These are phyloP conservation scores for Babesia ovata DNA, from an alignment of 169 alveolate genomes.

Conservation along the genomic window DNA sequence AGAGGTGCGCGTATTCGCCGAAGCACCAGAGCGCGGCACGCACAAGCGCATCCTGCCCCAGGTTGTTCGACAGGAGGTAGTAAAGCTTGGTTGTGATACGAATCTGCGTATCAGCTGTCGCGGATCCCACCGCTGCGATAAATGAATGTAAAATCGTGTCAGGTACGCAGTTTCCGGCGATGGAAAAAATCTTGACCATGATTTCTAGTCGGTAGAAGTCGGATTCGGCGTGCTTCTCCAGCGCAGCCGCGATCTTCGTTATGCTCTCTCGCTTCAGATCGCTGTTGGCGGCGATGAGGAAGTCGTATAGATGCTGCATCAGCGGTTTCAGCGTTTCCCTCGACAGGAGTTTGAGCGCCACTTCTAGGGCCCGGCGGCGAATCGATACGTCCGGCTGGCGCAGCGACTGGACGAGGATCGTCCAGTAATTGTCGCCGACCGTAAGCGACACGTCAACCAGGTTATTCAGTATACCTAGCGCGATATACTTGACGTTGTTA, in stretches of 20 bases:
- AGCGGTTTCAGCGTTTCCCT: constrained; percentile 88
- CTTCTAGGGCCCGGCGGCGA: constrained; percentile 95
- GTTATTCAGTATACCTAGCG: constrained; percentile 87
- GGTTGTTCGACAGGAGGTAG: constrained; percentile 80
- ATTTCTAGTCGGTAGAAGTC: constrained; percentile 87
- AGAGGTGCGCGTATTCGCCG: constrained; percentile 84
- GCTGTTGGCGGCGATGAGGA: constrained; percentile 86
- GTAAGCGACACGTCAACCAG: constrained; percentile 88
- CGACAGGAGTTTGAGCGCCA: constrained; percentile 91
- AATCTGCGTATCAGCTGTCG: constrained; percentile 76
- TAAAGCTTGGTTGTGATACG: constrained; percentile 83
- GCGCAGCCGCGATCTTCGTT: constrained; percentile 84
- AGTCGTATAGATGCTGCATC: constrained; percentile 90
- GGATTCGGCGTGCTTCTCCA: constrained; percentile 81
- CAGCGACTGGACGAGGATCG: constrained; percentile 82
- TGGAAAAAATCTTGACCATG: constrained; percentile 88
- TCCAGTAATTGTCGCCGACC: constrained; percentile 72
- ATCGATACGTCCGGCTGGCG: constrained; percentile 95
- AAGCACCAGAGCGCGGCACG: constrained; percentile 88
- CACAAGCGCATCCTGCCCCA: constrained; percentile 86
- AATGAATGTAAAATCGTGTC: constrained; percentile 80
- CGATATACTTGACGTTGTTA: constrained; percentile 87
- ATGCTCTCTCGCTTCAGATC: constrained; percentile 89
- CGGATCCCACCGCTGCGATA: constrained; percentile 76
- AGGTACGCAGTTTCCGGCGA: constrained; percentile 86